phyloP scores from a whole-genome alignment of 768 basidiomycete genomes.

The Ramaria rubella region DNA sequence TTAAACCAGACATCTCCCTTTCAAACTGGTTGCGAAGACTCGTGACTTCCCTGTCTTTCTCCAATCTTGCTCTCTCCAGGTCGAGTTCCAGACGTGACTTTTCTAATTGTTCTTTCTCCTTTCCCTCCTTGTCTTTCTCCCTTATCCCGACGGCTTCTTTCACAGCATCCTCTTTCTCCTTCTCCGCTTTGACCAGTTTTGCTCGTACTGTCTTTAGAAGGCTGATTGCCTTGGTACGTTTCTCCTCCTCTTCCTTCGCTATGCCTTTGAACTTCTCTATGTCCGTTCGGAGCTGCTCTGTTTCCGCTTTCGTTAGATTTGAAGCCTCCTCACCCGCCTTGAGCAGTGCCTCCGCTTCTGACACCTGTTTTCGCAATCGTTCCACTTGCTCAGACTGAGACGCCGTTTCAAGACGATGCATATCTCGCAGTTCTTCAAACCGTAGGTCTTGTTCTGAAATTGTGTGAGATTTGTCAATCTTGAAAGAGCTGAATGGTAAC shows the following conservation, averaged over 20 bases:
- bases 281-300: constrained; percentile 57
- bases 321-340: constrained; percentile 49
- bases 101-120: constrained; percentile 39
- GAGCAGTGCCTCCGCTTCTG: constrained; percentile 65
- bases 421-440: constrained; percentile 78
- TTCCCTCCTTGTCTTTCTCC: constrained; percentile 47
- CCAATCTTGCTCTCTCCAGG: constrained; percentile 50
- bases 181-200: constrained; percentile 95
- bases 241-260: constrained; percentile 95
- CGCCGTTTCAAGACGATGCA: constrained; percentile 70
- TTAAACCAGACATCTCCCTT: constrained; percentile 53
- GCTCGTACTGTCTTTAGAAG: constrained; percentile 92
- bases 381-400: constrained; percentile 75
- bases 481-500: constrained; percentile 18
- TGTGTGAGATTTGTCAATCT: background rate
- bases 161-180: constrained; percentile 76
- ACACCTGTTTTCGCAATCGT: constrained; percentile 58
- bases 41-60: constrained; percentile 57
- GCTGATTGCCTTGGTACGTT: constrained; percentile 88
- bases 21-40: constrained; percentile 64
- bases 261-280: constrained; percentile 49
- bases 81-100: constrained; percentile 53
- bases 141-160: constrained; percentile 48
- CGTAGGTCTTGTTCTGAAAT: constrained; percentile 73
- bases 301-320: constrained; percentile 46